phyloP scores from a whole-genome alignment of 352 stramenopile genomes.

The Saprolegnia diclina region DNA sequence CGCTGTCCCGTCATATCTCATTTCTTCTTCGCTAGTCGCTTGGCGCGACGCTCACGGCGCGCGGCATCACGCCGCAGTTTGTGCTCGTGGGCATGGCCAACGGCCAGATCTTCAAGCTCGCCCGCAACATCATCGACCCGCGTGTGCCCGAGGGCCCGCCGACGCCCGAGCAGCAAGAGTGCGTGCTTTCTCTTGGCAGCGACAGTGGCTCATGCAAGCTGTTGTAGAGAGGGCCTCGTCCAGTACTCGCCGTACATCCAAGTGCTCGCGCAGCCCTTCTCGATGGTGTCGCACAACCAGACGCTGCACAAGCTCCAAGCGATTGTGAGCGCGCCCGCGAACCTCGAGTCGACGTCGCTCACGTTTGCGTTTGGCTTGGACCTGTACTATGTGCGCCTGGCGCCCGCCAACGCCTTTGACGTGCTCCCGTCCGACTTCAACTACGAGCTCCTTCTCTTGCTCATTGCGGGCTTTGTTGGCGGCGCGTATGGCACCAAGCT shows the following conservation, averaged over 20 bases:
- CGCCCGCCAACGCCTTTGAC: constrained; percentile 93
- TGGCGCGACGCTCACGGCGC: constrained; percentile 88
- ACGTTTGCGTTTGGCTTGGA: constrained; percentile 91
- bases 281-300: constrained; percentile 89
- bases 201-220: constrained; percentile 2
- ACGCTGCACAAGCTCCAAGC: constrained; percentile 73
- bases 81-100: constrained; percentile 90
- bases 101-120: constrained; percentile 91
- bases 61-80: constrained; percentile 93
- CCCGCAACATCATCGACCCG: constrained; percentile 90
- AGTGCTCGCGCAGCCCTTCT: constrained; percentile 74
- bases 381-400: constrained; percentile 91
- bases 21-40: constrained; percentile 47
- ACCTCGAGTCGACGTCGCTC: constrained; percentile 94
- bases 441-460: constrained; percentile 87
- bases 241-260: constrained; percentile 89
- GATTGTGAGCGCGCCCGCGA: constrained; percentile 63
- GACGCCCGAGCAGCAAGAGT: constrained; percentile 72
- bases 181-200: constrained; percentile 11
- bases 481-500: constrained; percentile 60
- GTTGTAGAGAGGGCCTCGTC: constrained; percentile 59
- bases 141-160: constrained; percentile 89
- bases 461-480: constrained; percentile 84
- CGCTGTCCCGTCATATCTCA: background rate
- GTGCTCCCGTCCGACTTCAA: constrained; percentile 95